Evolutionary conservation across 148 eudicot genomes (phyloP).

Genomic region (Cornus florida): DNA sequence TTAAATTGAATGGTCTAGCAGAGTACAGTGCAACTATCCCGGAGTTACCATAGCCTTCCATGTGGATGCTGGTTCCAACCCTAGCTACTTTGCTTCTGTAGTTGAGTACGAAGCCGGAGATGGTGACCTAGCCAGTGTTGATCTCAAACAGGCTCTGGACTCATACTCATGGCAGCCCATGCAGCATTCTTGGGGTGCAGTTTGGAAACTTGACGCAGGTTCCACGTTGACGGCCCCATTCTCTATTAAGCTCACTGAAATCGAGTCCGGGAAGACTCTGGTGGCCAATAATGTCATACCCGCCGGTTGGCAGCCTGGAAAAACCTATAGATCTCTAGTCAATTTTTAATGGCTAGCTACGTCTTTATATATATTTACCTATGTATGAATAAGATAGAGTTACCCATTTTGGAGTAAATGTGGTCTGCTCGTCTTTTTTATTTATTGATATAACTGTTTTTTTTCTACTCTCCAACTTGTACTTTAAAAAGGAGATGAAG

Average conservation of each 20-base stretch:
- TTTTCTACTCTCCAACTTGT: no score
- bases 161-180: constrained; percentile 21
- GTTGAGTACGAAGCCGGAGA: constrained; percentile 28
- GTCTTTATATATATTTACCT: no score
- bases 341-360: constrained; percentile 5
- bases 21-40: constrained; percentile 29
- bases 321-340: constrained; percentile 23
- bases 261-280: constrained; percentile 12
- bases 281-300: constrained; percentile 33
- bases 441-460: no score
- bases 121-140: constrained; percentile 21
- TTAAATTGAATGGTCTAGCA: not conserved
- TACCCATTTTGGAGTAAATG: no score
- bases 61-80: constrained; percentile 25
- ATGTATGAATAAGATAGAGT: no score
- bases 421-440: no score
- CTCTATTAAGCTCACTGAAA: constrained; percentile 24
- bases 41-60: constrained; percentile 17
- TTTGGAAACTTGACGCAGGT: constrained; percentile 18
- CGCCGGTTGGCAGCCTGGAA: constrained; percentile 24
- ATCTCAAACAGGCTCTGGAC: constrained; percentile 20
- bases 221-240: constrained; percentile 20
- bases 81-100: constrained; percentile 24
- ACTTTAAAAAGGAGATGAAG: no score
- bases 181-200: constrained; percentile 34